Percentiles rank a stretch among this genome's conserved stretches.
phyloP scores from a whole-genome alignment of 148 eudicot genomes.

The Fagopyrum homotropicum region DNA sequence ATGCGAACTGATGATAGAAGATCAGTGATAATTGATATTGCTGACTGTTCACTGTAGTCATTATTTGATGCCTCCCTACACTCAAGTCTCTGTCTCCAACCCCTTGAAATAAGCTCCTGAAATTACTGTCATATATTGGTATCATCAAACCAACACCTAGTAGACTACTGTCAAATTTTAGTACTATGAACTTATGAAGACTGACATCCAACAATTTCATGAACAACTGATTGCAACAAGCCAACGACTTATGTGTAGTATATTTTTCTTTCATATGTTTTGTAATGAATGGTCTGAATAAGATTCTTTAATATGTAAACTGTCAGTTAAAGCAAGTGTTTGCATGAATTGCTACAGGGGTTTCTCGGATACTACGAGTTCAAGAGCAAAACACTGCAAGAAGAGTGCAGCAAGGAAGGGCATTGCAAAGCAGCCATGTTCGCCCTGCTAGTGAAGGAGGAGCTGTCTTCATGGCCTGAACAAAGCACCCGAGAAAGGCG shows the following conservation, averaged over 20 bases:
- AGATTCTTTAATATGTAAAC: no score
- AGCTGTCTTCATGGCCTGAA: constrained; percentile 54
- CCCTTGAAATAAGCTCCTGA: background rate
- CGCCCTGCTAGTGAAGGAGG: constrained; percentile 51
- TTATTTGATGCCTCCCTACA: no score
- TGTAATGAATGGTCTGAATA: no score
- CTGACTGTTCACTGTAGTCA: no score
- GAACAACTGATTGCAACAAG: no score
- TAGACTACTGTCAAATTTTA: background rate
- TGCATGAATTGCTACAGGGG: constrained; percentile 21
- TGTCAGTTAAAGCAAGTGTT: background rate
- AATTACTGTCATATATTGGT: background rate
- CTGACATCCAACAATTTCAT: background rate
- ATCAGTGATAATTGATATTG: no score
- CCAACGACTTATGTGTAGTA: background rate
- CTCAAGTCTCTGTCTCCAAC: no score
- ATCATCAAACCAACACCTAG: background rate
- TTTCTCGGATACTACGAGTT: constrained; percentile 39
- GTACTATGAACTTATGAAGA: background rate
- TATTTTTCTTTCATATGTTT: no score
- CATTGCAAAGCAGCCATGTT: constrained; percentile 52
- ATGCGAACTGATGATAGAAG: no score
- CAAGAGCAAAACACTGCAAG: constrained; percentile 51
- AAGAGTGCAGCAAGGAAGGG: constrained; percentile 45
- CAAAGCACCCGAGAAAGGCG: constrained; percentile 34